These are phyloP conservation scores for Volvox africanus DNA, from an alignment of 139 green algal species.

Conservation along the genomic window DNA sequence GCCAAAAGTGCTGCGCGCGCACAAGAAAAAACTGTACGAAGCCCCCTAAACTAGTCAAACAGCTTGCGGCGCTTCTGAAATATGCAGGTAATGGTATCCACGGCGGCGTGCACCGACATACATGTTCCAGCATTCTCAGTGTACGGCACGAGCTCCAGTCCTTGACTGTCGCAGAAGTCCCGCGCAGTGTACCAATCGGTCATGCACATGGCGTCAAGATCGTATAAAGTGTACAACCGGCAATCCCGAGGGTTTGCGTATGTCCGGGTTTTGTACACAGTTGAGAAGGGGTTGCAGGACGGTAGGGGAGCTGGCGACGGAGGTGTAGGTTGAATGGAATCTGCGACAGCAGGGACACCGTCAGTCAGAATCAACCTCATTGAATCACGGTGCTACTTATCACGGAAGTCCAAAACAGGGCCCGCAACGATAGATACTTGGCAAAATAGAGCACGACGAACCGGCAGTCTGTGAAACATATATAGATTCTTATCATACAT, in stretches of 20 bases:
- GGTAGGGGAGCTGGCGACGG: neutral
- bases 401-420: neutral
- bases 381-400: neutral
- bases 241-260: neutral
- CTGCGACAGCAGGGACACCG: neutral
- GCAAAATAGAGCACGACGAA: too few relatives aligned
- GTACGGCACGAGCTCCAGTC: slow-evolving; percentile 7
- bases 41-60: too few relatives aligned
- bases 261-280: neutral
- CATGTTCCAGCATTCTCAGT: neutral
- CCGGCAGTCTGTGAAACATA: too few relatives aligned
- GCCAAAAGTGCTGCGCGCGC: too few relatives aligned
- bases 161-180: neutral
- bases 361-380: too few relatives aligned
- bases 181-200: neutral
- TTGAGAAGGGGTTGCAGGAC: neutral
- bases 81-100: too few relatives aligned
- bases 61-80: too few relatives aligned
- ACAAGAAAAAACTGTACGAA: too few relatives aligned
- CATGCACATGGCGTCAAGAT: slow-evolving; percentile 12
- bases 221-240: slow-evolving; percentile 27
- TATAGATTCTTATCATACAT: too few relatives aligned
- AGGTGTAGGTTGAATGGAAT: too few relatives aligned
- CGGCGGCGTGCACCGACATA: neutral
- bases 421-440: neutral